Evolutionary conservation across 805 yeast genomes (phyloP).

Genomic region (Trichomonascus vanleenenianus): DNA sequence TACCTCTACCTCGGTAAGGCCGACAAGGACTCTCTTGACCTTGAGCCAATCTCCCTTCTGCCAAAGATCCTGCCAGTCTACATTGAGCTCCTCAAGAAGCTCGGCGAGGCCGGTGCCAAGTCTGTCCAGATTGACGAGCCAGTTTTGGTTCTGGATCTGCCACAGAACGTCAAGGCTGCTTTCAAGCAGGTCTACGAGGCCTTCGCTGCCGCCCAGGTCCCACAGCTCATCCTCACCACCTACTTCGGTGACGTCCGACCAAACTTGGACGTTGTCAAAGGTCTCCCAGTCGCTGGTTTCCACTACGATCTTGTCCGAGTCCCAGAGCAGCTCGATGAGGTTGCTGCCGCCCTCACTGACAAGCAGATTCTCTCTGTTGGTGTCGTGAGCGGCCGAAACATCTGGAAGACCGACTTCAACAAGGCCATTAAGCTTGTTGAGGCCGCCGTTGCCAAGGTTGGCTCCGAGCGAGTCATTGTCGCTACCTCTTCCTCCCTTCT

Average conservation of each 20-base stretch:
- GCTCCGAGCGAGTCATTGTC: conserved; percentile 63
- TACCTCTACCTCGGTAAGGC: conserved; percentile 94
- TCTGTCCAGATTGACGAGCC: conserved; percentile 98
- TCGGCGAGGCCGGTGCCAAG: conserved; percentile 90
- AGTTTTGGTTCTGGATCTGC: conserved; percentile 86
- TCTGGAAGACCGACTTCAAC: conserved; percentile 95
- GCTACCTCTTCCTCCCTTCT: conserved; percentile 94
- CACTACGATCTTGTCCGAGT: conserved; percentile 95
- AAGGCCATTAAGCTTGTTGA: conserved; percentile 76
- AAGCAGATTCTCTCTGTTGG: conserved; percentile 88
- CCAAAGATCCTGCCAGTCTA: conserved; percentile 90
- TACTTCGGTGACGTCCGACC: conserved; percentile 99
- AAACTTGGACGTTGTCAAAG: conserved; percentile 82
- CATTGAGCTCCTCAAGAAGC: conserved; percentile 78
- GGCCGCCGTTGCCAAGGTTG: conserved; percentile 77
- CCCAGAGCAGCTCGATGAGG: conserved; percentile 91
- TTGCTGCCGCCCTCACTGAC: conserved; percentile 53
- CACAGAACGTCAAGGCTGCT: conserved; percentile 74
- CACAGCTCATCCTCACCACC: conserved; percentile 77
- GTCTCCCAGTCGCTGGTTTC: conserved; percentile 88
- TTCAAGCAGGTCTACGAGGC: conserved; percentile 80
- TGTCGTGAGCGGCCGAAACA: conserved; percentile 98
- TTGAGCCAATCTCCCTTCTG: conserved; percentile 85
- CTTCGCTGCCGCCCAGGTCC: conserved; percentile 61
- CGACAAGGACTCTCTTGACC: conserved; percentile 93